These are phyloP conservation scores for Mortierella antarctica DNA, from an alignment of 192 early-diverging fungal species.

Conservation along the genomic window DNA sequence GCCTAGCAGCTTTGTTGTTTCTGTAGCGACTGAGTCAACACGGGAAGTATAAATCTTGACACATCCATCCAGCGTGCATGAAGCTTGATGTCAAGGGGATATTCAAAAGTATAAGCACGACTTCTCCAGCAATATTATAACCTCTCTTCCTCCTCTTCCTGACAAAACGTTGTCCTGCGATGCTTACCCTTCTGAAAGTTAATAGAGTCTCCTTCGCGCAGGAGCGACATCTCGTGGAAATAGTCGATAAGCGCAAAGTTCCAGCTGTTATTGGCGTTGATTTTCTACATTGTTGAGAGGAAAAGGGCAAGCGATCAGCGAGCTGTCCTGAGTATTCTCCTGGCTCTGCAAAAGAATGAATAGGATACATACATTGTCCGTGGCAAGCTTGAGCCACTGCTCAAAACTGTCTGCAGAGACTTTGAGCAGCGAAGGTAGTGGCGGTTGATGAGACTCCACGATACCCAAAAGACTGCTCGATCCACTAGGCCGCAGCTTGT, in stretches of 20 bases:
- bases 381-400: slow-evolving; percentile 98
- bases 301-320: background rate
- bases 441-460: slow-evolving; percentile 32
- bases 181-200: slow-evolving; percentile 88
- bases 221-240: slow-evolving; percentile 94
- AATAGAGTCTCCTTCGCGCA: slow-evolving; percentile 96
- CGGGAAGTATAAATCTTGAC: slow-evolving; percentile 97
- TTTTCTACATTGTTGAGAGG: slow-evolving; percentile 73
- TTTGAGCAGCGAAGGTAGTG: slow-evolving; percentile 28
- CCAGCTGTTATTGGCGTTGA: slow-evolving; percentile 95
- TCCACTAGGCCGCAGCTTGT: slow-evolving; percentile 41
- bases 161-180: background rate
- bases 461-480: slow-evolving; percentile 36
- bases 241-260: slow-evolving; percentile 98
- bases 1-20: slow-evolving; percentile 89
- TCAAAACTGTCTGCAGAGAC: slow-evolving; percentile 69
- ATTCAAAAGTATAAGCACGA: background rate
- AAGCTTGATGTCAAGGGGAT: slow-evolving; percentile 62
- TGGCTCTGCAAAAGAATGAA: background rate
- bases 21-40: slow-evolving; percentile 96
- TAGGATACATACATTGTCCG: slow-evolving; percentile 79
- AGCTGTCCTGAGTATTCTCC: background rate
- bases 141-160: background rate
- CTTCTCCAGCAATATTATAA: background rate
- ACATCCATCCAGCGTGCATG: slow-evolving; percentile 95